These are phyloP conservation scores for Tuber brumale DNA, from an alignment of 495 filamentous ascomycete genomes.

Conservation along the genomic window DNA sequence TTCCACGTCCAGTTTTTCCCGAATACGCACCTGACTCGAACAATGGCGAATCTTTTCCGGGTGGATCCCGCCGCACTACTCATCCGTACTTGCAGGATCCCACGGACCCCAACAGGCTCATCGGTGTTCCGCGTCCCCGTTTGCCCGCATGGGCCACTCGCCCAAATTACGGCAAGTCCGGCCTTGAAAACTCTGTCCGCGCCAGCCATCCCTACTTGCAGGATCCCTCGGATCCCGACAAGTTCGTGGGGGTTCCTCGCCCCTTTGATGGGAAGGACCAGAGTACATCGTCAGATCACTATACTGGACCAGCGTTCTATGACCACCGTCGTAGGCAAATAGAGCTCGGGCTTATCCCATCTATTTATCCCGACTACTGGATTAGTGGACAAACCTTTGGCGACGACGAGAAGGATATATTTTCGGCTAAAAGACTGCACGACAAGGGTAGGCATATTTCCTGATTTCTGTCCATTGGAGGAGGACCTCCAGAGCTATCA, in stretches of 20 bases:
- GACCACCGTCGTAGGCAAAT: constrained; percentile 16
- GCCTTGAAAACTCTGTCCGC: neutral
- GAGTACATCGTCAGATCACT: neutral
- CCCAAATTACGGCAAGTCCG: neutral
- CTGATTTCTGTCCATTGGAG: neutral
- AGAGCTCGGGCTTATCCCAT: constrained; percentile 13
- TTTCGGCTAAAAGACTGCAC: neutral
- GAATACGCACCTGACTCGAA: neutral
- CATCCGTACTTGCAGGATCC: neutral
- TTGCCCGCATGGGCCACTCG: neutral
- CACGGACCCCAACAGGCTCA: neutral
- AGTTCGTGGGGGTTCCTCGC: constrained; percentile 22
- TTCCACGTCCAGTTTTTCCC: neutral
- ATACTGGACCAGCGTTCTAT: constrained; percentile 22
- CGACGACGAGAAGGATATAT: constrained; percentile 2
- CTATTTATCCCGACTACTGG: constrained; percentile 25
- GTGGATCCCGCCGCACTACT: neutral
- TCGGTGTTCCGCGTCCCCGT: neutral
- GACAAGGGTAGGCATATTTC: neutral
- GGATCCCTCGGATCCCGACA: constrained; percentile 21
- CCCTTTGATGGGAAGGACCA: constrained; percentile 3
- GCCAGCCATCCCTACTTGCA: neutral
- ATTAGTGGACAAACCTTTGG: constrained; percentile 24
- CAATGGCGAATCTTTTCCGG: neutral
- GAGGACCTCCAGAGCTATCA: neutral